These are phyloP conservation scores for Sporothrix euskadiensis DNA, from an alignment of 2,329 filamentous ascomycete genomes.

Conservation along the genomic window DNA sequence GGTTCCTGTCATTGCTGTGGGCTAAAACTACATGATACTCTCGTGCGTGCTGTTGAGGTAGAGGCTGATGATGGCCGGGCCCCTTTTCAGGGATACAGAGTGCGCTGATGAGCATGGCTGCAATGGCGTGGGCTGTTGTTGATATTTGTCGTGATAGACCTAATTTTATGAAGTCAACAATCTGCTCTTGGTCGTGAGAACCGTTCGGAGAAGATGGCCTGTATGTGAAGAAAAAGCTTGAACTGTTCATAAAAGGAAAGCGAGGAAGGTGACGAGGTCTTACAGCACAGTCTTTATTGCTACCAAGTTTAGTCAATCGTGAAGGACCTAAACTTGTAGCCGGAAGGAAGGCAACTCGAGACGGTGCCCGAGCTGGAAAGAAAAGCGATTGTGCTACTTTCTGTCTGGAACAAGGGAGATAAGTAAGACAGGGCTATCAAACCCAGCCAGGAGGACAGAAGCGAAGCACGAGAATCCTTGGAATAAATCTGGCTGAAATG, in stretches of 20 bases:
- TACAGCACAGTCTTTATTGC: constrained; percentile 1
- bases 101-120: constrained; percentile 27
- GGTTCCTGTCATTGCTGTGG: background rate
- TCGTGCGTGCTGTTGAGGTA: background rate
- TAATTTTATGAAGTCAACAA: background rate
- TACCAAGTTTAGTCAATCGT: background rate
- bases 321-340: background rate
- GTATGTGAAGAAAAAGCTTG: background rate
- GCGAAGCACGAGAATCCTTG: background rate
- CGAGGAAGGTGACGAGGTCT: background rate
- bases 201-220: background rate
- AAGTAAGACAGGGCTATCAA: constrained; percentile 21
- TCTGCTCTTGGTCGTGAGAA: background rate
- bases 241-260: background rate
- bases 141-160: background rate
- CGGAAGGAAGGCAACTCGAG: constrained; percentile 22
- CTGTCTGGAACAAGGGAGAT: background rate
- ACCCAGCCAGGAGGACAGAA: constrained; percentile 17
- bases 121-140: background rate
- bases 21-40: background rate
- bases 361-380: constrained; percentile 10
- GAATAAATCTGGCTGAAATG: background rate
- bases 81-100: constrained; percentile 22
- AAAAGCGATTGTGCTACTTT: constrained; percentile 7
- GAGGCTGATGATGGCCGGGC: background rate